Evolutionary conservation across 176 grass and related monocot genomes (phyloP).

Genomic region (Areca catechu): DNA sequence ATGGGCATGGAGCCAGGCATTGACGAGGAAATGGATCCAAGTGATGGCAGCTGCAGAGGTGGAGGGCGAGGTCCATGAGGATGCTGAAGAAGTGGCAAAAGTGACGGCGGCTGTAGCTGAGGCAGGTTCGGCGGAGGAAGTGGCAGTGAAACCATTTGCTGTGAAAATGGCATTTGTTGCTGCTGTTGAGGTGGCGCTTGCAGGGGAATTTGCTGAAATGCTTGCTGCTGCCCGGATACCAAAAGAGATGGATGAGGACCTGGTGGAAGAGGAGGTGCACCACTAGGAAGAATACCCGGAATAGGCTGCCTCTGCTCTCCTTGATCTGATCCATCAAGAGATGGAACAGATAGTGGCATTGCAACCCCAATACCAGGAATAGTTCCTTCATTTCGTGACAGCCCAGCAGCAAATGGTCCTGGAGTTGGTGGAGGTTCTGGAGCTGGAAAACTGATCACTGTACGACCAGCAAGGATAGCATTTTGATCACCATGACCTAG

Average conservation of each 20-base stretch:
- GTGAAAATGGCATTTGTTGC: constrained; percentile 62
- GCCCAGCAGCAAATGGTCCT: constrained; percentile 59
- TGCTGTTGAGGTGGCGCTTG: constrained; percentile 21
- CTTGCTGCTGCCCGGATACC: constrained; percentile 58
- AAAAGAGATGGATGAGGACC: constrained; percentile 96
- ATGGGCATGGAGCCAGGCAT: constrained; percentile 48
- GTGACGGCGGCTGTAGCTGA: constrained; percentile 60
- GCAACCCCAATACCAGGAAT: constrained; percentile 83
- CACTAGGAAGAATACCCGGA: constrained; percentile 30
- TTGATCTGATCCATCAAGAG: constrained; percentile 71
- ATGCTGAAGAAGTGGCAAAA: constrained; percentile 55
- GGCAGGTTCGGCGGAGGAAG: constrained; percentile 49
- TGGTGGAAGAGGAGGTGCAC: constrained; percentile 80
- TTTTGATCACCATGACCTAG: constrained; percentile 89
- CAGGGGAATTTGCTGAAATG: constrained; percentile 61
- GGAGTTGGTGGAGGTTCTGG: constrained; percentile 52
- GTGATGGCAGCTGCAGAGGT: constrained; percentile 34
- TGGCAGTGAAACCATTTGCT: constrained; percentile 43
- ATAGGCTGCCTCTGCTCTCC: constrained; percentile 15
- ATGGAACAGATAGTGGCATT: constrained; percentile 38
- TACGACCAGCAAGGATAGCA: constrained; percentile 36
- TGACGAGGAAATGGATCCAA: constrained; percentile 6
- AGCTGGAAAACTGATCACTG: constrained; percentile 48
- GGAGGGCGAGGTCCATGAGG: constrained; percentile 53
- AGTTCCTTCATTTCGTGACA: constrained; percentile 65